Conservation (phyloP, 2,329 filamentous ascomycete genomes). For the Trichoderma pleuroti region DNA sequence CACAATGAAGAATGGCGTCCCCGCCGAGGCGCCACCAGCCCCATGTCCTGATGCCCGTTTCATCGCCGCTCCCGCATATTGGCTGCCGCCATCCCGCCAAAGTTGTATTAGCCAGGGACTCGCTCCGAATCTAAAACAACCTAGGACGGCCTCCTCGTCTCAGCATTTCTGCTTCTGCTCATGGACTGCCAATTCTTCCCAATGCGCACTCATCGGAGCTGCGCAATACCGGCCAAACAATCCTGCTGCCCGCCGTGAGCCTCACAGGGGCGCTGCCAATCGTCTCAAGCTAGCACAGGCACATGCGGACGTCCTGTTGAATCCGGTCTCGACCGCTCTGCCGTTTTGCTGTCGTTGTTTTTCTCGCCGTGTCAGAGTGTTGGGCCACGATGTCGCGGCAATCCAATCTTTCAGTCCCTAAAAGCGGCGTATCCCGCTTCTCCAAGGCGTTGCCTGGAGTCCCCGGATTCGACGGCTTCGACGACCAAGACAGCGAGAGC, state of each 20-base stretch:
- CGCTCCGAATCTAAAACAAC: slow-evolving; percentile 17
- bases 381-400: slow-evolving; percentile 8
- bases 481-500: slow-evolving; percentile 16
- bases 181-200: background rate
- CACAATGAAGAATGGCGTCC: background rate
- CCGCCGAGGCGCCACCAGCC: background rate
- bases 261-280: background rate
- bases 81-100: slow-evolving; percentile 1
- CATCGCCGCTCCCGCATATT: slow-evolving; percentile 6
- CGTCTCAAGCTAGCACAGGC: background rate
- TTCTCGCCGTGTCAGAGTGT: background rate
- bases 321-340: slow-evolving; percentile 4
- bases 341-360: background rate
- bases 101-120: slow-evolving; percentile 19
- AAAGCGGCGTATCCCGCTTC: slow-evolving; percentile 50
- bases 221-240: background rate
- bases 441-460: slow-evolving; percentile 56
- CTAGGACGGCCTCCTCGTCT: slow-evolving; percentile 13
- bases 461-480: slow-evolving; percentile 32
- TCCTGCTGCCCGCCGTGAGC: background rate
- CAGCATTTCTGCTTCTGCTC: slow-evolving; percentile 13
- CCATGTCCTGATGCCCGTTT: slow-evolving; percentile 8
- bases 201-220: background rate
- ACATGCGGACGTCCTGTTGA: background rate
- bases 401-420: slow-evolving; percentile 10